Conservation (phyloP, 1,284 basidiomycete species). For the Bjerkandera adusta region DNA sequence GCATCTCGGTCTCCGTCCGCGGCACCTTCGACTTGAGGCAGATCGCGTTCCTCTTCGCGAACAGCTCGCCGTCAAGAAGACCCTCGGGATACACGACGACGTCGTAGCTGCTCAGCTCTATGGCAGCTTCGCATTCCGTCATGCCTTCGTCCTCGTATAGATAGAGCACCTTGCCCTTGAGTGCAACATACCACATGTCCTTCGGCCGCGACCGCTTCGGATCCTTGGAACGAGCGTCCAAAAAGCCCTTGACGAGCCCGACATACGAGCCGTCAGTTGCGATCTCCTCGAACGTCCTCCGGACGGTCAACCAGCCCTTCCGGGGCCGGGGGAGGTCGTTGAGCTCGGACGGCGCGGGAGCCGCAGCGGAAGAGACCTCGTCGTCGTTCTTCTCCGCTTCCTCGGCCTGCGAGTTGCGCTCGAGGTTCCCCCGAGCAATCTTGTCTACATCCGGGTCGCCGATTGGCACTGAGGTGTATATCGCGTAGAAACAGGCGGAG, state of each 20-base stretch:
- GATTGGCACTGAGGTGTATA: constrained; percentile 81
- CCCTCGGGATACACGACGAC: constrained; percentile 75
- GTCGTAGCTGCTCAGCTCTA: constrained; percentile 76
- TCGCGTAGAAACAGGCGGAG: constrained; percentile 52
- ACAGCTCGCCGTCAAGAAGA: constrained; percentile 81
- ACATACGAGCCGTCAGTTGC: constrained; percentile 64
- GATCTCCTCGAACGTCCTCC: constrained; percentile 75
- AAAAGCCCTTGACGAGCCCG: constrained; percentile 66
- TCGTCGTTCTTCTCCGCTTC: constrained; percentile 29
- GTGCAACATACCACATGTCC: constrained; percentile 85
- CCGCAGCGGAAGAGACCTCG: constrained; percentile 26
- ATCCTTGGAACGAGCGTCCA: constrained; percentile 75
- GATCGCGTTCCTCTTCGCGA: constrained; percentile 85
- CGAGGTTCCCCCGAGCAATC: constrained; percentile 26
- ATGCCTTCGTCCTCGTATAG: constrained; percentile 89
- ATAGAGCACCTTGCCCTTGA: constrained; percentile 88
- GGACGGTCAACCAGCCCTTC: constrained; percentile 84
- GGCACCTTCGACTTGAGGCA: constrained; percentile 60
- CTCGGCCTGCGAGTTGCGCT: constrained; percentile 20
- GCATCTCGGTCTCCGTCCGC: constrained; percentile 34
- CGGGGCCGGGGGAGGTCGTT: constrained; percentile 65
- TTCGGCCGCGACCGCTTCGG: constrained; percentile 76
- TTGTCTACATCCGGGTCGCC: constrained; percentile 40
- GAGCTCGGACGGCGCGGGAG: constrained; percentile 35
- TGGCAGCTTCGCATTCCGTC: constrained; percentile 82